Conservation (phyloP, 805 yeast genomes). For the Saccharomycopsis javanensis region DNA sequence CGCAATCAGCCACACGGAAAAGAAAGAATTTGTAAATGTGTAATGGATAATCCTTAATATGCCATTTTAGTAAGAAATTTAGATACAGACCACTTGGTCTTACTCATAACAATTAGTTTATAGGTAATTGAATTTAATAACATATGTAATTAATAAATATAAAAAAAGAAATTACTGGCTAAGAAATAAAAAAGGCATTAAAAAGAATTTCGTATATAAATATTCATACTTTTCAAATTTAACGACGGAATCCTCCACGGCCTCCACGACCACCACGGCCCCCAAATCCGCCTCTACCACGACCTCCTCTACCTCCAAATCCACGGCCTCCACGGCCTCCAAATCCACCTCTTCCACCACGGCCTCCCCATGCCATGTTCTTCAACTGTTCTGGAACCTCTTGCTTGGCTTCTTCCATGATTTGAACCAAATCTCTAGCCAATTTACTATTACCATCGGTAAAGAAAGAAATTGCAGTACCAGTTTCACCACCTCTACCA, state of each 20-base stretch:
- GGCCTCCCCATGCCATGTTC: slow-evolving; percentile 64
- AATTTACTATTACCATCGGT: slow-evolving; percentile 78
- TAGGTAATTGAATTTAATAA: no score
- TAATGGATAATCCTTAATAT: no score
- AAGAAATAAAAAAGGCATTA: no score
- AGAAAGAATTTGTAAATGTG: no score
- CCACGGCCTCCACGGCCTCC: slow-evolving; percentile 41
- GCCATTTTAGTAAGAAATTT: no score
- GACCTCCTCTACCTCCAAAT: slow-evolving; percentile 30
- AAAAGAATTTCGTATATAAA: no score
- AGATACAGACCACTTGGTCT: no score
- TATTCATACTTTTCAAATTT: no score
- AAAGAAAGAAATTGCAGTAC: slow-evolving; percentile 93
- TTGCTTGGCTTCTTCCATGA: slow-evolving; percentile 94
- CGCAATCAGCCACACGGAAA: no score
- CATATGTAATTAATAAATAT: no score
- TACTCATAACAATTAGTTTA: no score
- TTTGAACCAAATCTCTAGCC: slow-evolving; percentile 83
- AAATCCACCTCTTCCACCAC: slow-evolving; percentile 50
- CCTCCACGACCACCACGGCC: slow-evolving; percentile 12
- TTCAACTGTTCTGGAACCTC: slow-evolving; percentile 70
- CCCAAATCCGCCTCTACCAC: slow-evolving; percentile 36
- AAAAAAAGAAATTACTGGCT: no score
- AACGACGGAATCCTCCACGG: slow-evolving; percentile 1
- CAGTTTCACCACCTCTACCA: slow-evolving; percentile 96